Conservation (phyloP, 768 basidiomycete species). For the Mycena pura region DNA sequence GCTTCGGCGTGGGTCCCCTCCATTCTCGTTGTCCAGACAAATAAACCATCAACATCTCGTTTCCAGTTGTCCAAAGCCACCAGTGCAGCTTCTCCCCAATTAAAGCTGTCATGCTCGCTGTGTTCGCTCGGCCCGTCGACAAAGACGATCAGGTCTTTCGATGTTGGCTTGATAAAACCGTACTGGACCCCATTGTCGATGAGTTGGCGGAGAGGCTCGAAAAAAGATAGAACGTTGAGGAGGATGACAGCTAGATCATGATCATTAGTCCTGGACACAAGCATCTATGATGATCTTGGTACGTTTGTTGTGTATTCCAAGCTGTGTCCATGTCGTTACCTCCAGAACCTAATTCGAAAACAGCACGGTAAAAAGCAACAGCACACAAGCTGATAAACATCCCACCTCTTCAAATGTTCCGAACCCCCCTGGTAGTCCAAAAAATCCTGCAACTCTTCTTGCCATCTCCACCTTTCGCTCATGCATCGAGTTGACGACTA, state of each 20-base stretch:
- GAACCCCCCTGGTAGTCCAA: constrained; percentile 91
- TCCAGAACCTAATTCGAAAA: constrained; percentile 69
- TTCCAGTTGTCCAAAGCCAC: constrained; percentile 70
- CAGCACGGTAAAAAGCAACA: background rate
- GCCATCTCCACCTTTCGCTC: constrained; percentile 95
- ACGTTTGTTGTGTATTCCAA: constrained; percentile 89
- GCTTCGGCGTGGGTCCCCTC: constrained; percentile 35
- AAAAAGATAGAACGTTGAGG: constrained; percentile 87
- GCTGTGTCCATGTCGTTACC: constrained; percentile 93
- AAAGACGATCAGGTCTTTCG: constrained; percentile 69
- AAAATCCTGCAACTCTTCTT: constrained; percentile 75
- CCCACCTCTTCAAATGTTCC: constrained; percentile 93
- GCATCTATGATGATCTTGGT: constrained; percentile 28
- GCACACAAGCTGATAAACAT: constrained; percentile 5
- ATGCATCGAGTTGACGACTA: constrained; percentile 84
- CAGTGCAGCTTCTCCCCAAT: constrained; percentile 81
- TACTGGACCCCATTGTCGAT: constrained; percentile 69
- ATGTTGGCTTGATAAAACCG: constrained; percentile 76
- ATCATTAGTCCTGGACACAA: background rate
- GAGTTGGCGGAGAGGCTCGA: constrained; percentile 79
- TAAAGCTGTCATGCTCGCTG: constrained; percentile 61
- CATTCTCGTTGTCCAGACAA: constrained; percentile 55
- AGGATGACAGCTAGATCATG: constrained; percentile 71
- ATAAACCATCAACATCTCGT: constrained; percentile 41
- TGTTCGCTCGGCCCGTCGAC: constrained; percentile 72